Base-by-base conservation (phyloP, 495 filamentous ascomycete species). In the Aspergillus cristatus region DNA sequence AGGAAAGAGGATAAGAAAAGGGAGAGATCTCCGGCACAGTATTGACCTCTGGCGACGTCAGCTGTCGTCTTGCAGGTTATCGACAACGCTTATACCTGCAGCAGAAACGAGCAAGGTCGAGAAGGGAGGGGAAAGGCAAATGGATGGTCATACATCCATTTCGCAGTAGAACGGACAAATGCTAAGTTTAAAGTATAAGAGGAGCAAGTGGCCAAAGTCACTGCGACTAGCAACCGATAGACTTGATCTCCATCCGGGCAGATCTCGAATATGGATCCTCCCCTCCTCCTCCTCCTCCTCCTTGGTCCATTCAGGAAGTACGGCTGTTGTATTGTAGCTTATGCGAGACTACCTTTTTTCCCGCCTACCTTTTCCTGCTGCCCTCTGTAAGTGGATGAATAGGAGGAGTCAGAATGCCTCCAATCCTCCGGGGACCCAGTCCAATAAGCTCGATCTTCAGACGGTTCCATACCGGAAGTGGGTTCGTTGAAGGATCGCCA, bases 161-260 rank as follows among this genome's bases (percentile, higher is more conserved):
- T n/a, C 20, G 20, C 20, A 24, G 8, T 4, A 24, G 8, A 8
- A 8, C 20, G 8, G 20, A n/a, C n/a, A n/a, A n/a, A n/a, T n/a
- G n/a, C n/a, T 24, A 8, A 24, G 20, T 24, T 24, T 24, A 24
- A 24, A 24, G 20, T 24, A 24, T 24, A 8, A 24, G 8, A 24
- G 34, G 36, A 17, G 35, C 35, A 30, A 50, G 53, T 65, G 62
- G 59, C 55, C 62, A 57, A 54, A 63, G 59, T 57, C 48, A 54
- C 34, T 33, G 31, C 30, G 43, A 58, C 53, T 64, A 62, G 55
- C 55, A 59, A 42, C 54, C 58, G 60, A 66, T 66, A 63, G 55
- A 62, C 51, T 53, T 57, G 60, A 65, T 65, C 59, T 61, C 51
- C 57, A 45, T 55, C 47, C 55, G 48, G 43, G 55, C 51, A 60